These are phyloP conservation scores for Plasmodium vivax DNA, from an alignment of 169 alveolate species.

Conservation along the genomic window DNA sequence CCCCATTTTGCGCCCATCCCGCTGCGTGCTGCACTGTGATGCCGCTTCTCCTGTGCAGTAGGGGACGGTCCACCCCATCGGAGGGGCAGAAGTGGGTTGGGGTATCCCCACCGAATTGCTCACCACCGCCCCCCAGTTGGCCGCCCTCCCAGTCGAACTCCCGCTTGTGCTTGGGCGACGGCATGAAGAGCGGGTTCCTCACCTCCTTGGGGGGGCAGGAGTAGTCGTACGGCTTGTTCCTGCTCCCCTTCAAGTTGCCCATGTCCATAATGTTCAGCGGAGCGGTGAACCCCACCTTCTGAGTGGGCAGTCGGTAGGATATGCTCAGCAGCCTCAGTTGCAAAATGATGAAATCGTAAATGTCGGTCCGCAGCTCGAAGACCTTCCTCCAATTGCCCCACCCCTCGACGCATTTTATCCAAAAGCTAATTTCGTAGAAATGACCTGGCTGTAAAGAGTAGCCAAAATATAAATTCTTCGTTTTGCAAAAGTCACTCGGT, in stretches of 20 bases:
- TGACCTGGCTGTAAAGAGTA: conserved; percentile 87
- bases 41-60: not conserved
- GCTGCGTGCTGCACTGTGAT: not conserved
- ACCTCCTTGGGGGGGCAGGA: conserved; percentile 31
- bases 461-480: conserved; percentile 80
- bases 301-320: conserved; percentile 79
- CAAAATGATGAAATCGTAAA: conserved; percentile 79
- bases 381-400: conserved; percentile 88
- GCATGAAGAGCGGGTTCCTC: conserved; percentile 17
- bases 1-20: not conserved
- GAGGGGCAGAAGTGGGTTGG: not conserved
- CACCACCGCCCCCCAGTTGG: not conserved
- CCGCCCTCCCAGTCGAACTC: conserved; percentile 1
- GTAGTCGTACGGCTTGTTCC: conserved; percentile 38
- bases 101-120: not conserved
- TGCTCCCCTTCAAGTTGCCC: not conserved
- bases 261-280: conserved; percentile 70
- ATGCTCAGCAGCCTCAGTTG: conserved; percentile 79
- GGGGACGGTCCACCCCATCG: not conserved
- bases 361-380: conserved; percentile 80
- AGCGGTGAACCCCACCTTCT: conserved; percentile 81
- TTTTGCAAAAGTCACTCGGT: conserved; percentile 88
- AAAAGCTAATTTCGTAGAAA: conserved; percentile 80
- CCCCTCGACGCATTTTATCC: conserved; percentile 86
- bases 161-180: conserved; percentile 36